Percentiles rank a stretch among this genome's conserved stretches.
These are phyloP conservation scores for Penicillium sp. DNA, from an alignment of 2,329 filamentous ascomycete genomes.

Conservation along the genomic window DNA sequence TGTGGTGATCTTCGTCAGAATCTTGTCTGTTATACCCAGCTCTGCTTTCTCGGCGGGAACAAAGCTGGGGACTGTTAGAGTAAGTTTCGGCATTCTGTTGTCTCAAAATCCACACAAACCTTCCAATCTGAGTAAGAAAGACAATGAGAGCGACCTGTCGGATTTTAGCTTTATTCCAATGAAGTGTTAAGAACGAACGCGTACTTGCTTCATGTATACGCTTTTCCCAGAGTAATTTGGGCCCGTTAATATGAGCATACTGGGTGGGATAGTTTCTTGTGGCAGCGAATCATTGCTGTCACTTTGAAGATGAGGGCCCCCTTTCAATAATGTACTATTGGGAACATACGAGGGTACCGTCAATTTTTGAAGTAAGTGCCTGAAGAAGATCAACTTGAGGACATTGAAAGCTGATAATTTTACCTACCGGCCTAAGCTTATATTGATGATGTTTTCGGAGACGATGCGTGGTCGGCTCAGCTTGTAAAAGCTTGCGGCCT, in stretches of 20 bases:
- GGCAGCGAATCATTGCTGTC: background rate
- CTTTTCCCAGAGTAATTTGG: conserved; percentile 97
- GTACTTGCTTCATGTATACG: conserved; percentile 78
- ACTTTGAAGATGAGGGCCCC: conserved; percentile 41
- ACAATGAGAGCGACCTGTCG: conserved; percentile 68
- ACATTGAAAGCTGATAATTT: background rate
- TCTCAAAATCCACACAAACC: conserved; percentile 26
- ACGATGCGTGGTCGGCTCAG: conserved; percentile 66
- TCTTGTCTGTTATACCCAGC: conserved; percentile 87
- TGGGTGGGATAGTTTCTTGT: conserved; percentile 44
- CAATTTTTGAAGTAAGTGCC: conserved; percentile 79
- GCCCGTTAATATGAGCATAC: conserved; percentile 75
- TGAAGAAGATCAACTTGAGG: conserved; percentile 21
- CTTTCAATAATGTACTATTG: conserved; percentile 68
- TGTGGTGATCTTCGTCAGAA: conserved; percentile 78
- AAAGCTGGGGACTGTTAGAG: conserved; percentile 51
- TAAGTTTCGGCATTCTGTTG: too few species aligned
- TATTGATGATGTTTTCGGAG: conserved; percentile 61
- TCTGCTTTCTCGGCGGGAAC: conserved; percentile 72
- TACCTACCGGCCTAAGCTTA: conserved; percentile 64
- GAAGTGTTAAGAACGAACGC: background rate
- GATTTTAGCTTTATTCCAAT: conserved; percentile 1
- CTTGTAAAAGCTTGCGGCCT: conserved; percentile 68
- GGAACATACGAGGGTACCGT: conserved; percentile 73
- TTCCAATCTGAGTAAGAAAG: conserved; percentile 84